Evolutionary conservation across 2,329 filamentous ascomycete genomes (phyloP), one percentile per base, ranked within the genome.

Genomic region (Alternaria sp.): DNA sequence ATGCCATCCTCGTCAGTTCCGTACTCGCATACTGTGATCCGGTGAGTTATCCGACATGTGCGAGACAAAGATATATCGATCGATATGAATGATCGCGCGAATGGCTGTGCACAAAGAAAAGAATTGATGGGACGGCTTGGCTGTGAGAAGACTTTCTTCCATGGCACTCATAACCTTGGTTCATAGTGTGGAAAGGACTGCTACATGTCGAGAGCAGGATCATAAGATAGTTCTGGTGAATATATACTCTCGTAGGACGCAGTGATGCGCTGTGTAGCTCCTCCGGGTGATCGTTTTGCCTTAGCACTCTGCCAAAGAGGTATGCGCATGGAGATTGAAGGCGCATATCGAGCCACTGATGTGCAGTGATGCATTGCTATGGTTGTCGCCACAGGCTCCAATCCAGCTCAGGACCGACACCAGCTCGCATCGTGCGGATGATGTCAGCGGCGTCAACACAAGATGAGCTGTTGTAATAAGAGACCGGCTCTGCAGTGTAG

Each of bases 371-470:
- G 23, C 11, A 13, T 17, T 29, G 7, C 37, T 48, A 7, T 17
- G 13, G 31, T 50, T 24, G 10, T 42, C 23, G 13, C 34, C 40
- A 44, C n/a, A 48, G 50, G 40, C 54, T 54, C 21, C 57, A 54
- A 39, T 79, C 78, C 6, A 82, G 60, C 13, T 77, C 72, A 6
- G 73, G 64, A 0, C 73, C 77, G 23, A 76, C 70, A 11, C 77
- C 73, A 3, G 74, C 72, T 31, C 78, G 73, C 76, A 83, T 80
- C 6, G 70, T 77, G 13, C 79, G 76, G 29, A 83, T 81, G 40
- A 82, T 79, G 46, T 80, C 78, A 10, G 80, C 76, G 17, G 80
- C 80, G 57, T 78, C 73, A 17, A 79, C 67, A 51, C 76, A 80
- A 0, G 77, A 78, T 1, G 74, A 65, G 1, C 67, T 67, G 53